These are phyloP conservation scores for Phytophthora constricta DNA, from an alignment of 352 stramenopile genomes.

Conservation along the genomic window DNA sequence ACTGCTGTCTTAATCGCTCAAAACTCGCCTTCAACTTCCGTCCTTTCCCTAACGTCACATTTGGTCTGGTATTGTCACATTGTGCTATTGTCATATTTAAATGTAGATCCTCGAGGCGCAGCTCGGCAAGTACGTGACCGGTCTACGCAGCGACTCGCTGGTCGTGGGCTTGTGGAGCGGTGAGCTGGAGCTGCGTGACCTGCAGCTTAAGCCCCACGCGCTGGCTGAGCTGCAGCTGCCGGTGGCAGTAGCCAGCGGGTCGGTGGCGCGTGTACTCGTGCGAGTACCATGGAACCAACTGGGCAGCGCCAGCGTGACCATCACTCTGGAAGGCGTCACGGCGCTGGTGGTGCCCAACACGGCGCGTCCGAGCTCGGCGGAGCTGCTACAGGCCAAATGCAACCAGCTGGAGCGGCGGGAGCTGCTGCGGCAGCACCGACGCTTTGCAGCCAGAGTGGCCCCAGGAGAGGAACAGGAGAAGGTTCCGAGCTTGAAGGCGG, in stretches of 20 bases:
- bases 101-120: constrained; percentile 79
- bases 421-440: constrained; percentile 71
- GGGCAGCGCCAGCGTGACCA: constrained; percentile 76
- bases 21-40: background rate
- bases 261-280: constrained; percentile 68
- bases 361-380: constrained; percentile 49
- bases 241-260: constrained; percentile 66
- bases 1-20: background rate
- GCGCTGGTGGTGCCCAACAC: constrained; percentile 75
- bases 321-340: constrained; percentile 76
- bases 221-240: constrained; percentile 79
- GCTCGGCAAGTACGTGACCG: constrained; percentile 85
- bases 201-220: constrained; percentile 81
- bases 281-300: constrained; percentile 89
- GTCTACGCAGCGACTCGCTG: constrained; percentile 78
- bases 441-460: constrained; percentile 56
- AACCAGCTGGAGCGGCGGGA: constrained; percentile 74
- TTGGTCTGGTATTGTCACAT: background rate
- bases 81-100: constrained; percentile 3
- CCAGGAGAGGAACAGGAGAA: constrained; percentile 15
- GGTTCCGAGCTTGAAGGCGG: constrained; percentile 18
- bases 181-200: constrained; percentile 74
- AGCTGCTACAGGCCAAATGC: constrained; percentile 62
- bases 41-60: background rate
- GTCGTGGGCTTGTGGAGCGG: constrained; percentile 86